Base-by-base conservation (phyloP, 169 alveolate species). In the Perkinsus marinus region DNA sequence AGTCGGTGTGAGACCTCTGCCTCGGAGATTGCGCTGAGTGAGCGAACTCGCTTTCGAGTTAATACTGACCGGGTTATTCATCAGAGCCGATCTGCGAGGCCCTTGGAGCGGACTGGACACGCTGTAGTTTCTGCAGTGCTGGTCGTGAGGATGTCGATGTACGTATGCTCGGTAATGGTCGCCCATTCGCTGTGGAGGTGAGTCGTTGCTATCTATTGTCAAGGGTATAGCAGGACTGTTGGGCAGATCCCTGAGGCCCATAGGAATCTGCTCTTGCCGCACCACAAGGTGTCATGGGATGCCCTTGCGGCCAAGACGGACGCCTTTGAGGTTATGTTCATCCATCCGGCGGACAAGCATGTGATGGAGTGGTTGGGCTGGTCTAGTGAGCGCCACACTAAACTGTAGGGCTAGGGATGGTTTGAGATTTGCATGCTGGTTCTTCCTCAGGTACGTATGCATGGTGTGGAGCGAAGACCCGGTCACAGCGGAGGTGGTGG, bases 101-200 rank as follows among this genome's bases (percentile, higher is more conserved):
- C 89, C 41, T 43, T 89, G 93, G 90, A 57, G 39, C 36, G 57
- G 36, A 92, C 90, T 90, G 90, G 26, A 13, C 91, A 90, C 68
- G 39, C 89, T 39, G 93, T 90, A 68, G 90, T 68, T 43, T 92
- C 91, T 92, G 94, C 94, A 57, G 16, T 94, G 91, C 96, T 90
- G 98, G 98, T 34, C 93, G 98, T 39, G 98, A 97, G 93, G 98
- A 97, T 91, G 92, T 96, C 37, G 98, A 97, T 93, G 98, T 97
- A 0, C 91, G 98, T 41, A 97, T 97, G 98, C 95, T 97, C 13
- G 98, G 98, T 0, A 90, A 43, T 2, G 98, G 98, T 26, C 94
- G 98, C 34, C 98, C 98, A 0, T 97, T 97, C 92, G 96, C 97
- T 39, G n/a, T 96, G 6, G 98, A 96, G 92, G 93, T 96, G 34